Base-by-base conservation (phyloP, 176 grass and related monocot genomes). In the Oryza punctata region DNA sequence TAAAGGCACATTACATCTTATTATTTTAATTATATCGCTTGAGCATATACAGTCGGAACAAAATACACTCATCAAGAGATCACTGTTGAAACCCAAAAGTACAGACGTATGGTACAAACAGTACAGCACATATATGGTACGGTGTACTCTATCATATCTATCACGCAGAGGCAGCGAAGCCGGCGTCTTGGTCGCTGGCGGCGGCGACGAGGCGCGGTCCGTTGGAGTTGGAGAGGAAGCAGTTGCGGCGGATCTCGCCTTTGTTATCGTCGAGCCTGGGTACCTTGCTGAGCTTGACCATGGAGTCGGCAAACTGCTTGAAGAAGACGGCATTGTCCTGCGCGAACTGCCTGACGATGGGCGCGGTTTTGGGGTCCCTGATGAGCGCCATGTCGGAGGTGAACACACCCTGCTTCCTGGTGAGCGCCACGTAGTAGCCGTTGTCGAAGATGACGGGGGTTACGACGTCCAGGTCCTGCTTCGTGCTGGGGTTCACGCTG, bases 321-420 rank as follows among this genome's bases (percentile, higher is more conserved):
- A 89, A 89, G 87, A 89, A 89, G 25, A 45, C 85, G 10, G 23
- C 29, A 45, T 38, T 25, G 65, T n/a, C 23, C 45, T 5, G 2
- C 2, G 59, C 63, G 16, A 69, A 76, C 16, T 28, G 80, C 27
- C 24, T 47, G 28, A 29, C 24, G 21, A 32, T 78, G 4, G 16
- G 0, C 76, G 45, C 50, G 0, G 76, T 80, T 3, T 41, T 35
- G 5, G 3, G 8, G 76, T 89, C 37, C 45, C 7, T 52, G 3
- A 84, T 59, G 4, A 89, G 11, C 2, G 46, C 76, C 81, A 84
- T 82, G 81, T 89, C 87, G 21, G 87, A 89, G 3, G 81, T 80
- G 76, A 89, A 84, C 1, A 84, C 80, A 19, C 87, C 87, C 67
- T 80, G 29, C 29, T 28, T 46, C 23, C 7, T 47, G 6, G 12